Base-by-base conservation (phyloP, 441 rosid genomes). In the Pelargonium fulgidum region DNA sequence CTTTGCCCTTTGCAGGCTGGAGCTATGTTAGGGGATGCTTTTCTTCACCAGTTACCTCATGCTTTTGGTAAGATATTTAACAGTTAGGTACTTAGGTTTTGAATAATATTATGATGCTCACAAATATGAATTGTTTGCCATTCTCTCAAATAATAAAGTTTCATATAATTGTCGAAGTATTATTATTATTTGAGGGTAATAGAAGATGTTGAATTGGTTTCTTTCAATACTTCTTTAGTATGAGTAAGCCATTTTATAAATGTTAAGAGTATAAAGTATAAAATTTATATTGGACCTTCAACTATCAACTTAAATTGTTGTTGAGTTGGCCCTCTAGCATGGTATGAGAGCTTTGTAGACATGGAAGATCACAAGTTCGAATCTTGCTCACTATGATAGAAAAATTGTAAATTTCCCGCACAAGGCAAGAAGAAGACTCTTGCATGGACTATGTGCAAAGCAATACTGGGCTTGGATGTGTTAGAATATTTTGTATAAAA, bases 1-100 rank as follows among this genome's bases (percentile, higher is more conserved):
- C 12, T 54, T 50, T 77, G 65, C 36, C 61, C 12, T 75, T 82
- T 79, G 41, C 78, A 91, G 98, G 99, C 97, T 68, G 97, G 99
- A 75, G 97, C 99, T 65, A 94, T 94, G 97, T 73, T 94, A 67
- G 99, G 99, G 68, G 99, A 94, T 90, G 97, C 97, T 70, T 94
- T 94, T 80, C 98, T 93, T 82, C 98, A 93, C 79, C 98, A 93
- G 72, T 80, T 94, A 79, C 99, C 99, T 0, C 97, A 90, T 84
- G 96, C 99, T 70, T 94, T 94, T 85, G 99, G 99, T 94, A 91
- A 75, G 80, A 70, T 75, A 41, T 68, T 65, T 44, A 36, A 70
- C 58, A 67, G 68, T 20, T 22, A 36, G 47, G 65, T 68, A 42
- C 64, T 67, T 20, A 50, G 12, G 11, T 17, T 41, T 54, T 24